phyloP scores from a whole-genome alignment of 2,329 filamentous ascomycete genomes.

The Cordyceps javanica region DNA sequence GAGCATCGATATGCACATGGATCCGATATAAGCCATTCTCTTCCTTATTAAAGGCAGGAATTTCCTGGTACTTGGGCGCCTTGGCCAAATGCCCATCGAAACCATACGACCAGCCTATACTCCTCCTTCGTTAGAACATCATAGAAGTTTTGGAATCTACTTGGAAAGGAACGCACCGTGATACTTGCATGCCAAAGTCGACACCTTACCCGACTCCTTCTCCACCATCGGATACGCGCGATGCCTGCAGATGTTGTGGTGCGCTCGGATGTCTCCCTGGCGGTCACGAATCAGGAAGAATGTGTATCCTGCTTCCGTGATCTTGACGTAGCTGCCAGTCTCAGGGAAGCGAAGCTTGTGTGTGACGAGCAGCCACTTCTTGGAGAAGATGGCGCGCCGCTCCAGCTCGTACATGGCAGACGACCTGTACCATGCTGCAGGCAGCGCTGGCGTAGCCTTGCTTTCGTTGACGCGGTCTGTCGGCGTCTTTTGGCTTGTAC shows the following conservation, averaged over 20 bases:
- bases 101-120: constrained; percentile 39
- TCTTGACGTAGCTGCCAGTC: constrained; percentile 16
- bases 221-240: constrained; percentile 19
- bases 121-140: not conserved
- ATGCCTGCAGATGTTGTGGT: constrained; percentile 19
- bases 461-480: not conserved
- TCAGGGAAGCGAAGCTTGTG: constrained; percentile 20
- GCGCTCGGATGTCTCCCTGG: constrained; percentile 17
- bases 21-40: constrained; percentile 40
- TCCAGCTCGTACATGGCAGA: constrained; percentile 52
- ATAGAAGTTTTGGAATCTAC: not conserved
- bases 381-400: constrained; percentile 50
- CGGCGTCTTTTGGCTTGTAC: not conserved
- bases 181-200: constrained; percentile 14
- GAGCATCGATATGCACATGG: constrained; percentile 37
- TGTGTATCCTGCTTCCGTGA: constrained; percentile 18
- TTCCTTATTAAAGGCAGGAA: constrained; percentile 33
- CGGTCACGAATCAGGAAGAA: constrained; percentile 20
- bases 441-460: constrained; percentile 17
- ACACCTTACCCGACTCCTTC: constrained; percentile 15
- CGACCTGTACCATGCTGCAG: constrained; percentile 29
- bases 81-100: constrained; percentile 38
- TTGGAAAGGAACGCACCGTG: constrained; percentile 5
- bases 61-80: constrained; percentile 34
- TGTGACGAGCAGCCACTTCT: constrained; percentile 50